Conservation (phyloP, 371 early-diverging fungal genomes). For the Mortierella sp. region DNA sequence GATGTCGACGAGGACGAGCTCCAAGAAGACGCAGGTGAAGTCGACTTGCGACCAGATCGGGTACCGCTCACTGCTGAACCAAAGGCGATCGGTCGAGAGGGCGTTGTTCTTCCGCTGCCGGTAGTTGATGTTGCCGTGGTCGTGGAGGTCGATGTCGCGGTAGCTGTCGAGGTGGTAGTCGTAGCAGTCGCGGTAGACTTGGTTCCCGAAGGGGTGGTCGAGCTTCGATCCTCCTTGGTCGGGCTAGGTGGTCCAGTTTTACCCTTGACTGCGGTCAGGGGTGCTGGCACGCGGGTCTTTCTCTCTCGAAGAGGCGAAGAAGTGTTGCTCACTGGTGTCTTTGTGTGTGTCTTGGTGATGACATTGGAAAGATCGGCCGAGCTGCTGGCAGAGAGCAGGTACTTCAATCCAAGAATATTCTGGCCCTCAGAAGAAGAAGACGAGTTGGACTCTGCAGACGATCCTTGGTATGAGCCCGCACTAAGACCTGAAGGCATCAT, state of each 20-base stretch:
- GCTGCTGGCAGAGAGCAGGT: constrained; percentile 44
- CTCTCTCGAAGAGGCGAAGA: constrained; percentile 14
- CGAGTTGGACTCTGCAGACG: neutral
- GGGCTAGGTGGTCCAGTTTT: neutral
- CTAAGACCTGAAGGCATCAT: constrained; percentile 7
- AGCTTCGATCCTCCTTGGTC: neutral
- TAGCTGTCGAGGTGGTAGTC: neutral
- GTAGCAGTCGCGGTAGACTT: neutral
- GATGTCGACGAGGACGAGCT: constrained; percentile 11
- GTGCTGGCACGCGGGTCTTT: constrained; percentile 3
- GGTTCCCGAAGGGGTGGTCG: neutral
- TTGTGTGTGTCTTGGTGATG: constrained; percentile 46
- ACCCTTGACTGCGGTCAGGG: neutral
- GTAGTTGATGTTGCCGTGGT: neutral
- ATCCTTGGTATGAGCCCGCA: neutral
- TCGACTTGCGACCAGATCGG: constrained; percentile 16
- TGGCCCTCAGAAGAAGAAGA: constrained; percentile 19
- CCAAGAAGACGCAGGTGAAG: constrained; percentile 30
- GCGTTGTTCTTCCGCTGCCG: constrained; percentile 3
- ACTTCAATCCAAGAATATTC: constrained; percentile 37
- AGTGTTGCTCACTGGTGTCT: constrained; percentile 6
- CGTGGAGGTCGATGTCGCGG: neutral
- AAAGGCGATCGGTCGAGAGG: constrained; percentile 27
- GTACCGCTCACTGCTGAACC: constrained; percentile 3
- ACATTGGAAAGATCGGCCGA: constrained; percentile 52